Base-by-base conservation (phyloP, 306 rosid species). In the Ormosia semicastrata region DNA sequence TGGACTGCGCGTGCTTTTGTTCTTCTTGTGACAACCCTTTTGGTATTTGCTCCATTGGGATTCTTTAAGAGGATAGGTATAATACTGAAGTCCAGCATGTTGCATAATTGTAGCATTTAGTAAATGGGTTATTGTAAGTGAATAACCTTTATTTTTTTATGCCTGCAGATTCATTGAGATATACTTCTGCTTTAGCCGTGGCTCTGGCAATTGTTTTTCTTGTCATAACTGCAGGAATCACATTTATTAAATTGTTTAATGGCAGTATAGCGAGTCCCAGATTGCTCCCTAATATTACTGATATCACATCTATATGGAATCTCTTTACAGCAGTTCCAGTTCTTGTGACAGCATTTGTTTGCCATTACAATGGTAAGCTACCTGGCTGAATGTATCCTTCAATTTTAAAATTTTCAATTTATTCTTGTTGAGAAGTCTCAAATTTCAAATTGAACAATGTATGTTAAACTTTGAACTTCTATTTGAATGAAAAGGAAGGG, bases 261-360 rank as follows among this genome's bases (percentile, higher is more conserved):
- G 90, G 93, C 64, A 85, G 86, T 58, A 82, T 91, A 70, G 62
- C 72, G 8, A 81, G 83, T 68, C 96, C 96, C 17, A 86, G 93
- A 56, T 71, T 88, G 60, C 87, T 91, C 71, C 96, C 96, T 37
- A 58, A 71, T 9, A 66, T 89, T 75, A 81, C 88, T 52, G 89
- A 87, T 80, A 58, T 74, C 17, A 14, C 92, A 33, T 89, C 96
- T 2, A 58, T 85, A 43, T 89, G 92, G 93, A 88, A 85, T 78
- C 92, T 91, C 76, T 89, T 89, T 72, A 91, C 96, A 4, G 91
- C 86, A 80, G 87, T 86, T 75, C 96, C 96, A 14, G 89, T 91
- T 80, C 85, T 91, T 79, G 96, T 91, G 73, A 91, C 93, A 11
- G 92, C 93, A 41, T 91, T 89, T 71, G 92, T 91, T 79, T 91